A percentile compares a stretch with the other conserved stretches of the same genome.
Conservation (phyloP, 1,139 yeast genomes). For the Hemisphaericaspora xylanilytica region DNA sequence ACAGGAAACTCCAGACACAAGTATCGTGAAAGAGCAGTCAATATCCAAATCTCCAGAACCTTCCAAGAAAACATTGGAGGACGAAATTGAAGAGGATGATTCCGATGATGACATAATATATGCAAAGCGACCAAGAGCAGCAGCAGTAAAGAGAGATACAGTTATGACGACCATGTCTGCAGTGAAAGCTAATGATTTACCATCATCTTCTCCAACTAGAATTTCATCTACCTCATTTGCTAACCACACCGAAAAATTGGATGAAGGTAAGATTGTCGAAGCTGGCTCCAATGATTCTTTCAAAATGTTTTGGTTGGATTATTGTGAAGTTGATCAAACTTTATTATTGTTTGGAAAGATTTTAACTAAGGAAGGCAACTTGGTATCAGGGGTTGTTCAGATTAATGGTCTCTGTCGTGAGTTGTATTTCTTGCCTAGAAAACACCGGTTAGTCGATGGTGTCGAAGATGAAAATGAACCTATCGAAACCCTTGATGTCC, state of each 20-base stretch:
- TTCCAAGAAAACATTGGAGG: slow-evolving; percentile 5
- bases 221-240: slow-evolving; percentile 19
- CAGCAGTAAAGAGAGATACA: slow-evolving; percentile 22
- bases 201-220: slow-evolving; percentile 26
- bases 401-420: slow-evolving; percentile 70
- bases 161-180: slow-evolving; percentile 21
- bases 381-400: slow-evolving; percentile 78
- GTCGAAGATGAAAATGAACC: slow-evolving; percentile 39
- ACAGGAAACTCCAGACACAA: slow-evolving; percentile 12
- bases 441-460: slow-evolving; percentile 34
- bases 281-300: slow-evolving; percentile 39
- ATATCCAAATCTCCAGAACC: slow-evolving; percentile 9
- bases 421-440: slow-evolving; percentile 74
- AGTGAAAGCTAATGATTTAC: slow-evolving; percentile 21
- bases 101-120: slow-evolving; percentile 58
- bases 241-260: slow-evolving; percentile 44
- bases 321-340: slow-evolving; percentile 69
- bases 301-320: slow-evolving; percentile 89
- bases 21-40: slow-evolving; percentile 14
- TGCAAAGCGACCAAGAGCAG: slow-evolving; percentile 43
- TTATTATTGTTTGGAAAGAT: slow-evolving; percentile 84
- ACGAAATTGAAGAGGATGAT: slow-evolving; percentile 21
- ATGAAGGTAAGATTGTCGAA: slow-evolving; percentile 42
- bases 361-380: slow-evolving; percentile 53
- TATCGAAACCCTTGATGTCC: slow-evolving; percentile 62